Conservation (phyloP, 805 yeast species). For the Teunomyces funiuensis region DNA sequence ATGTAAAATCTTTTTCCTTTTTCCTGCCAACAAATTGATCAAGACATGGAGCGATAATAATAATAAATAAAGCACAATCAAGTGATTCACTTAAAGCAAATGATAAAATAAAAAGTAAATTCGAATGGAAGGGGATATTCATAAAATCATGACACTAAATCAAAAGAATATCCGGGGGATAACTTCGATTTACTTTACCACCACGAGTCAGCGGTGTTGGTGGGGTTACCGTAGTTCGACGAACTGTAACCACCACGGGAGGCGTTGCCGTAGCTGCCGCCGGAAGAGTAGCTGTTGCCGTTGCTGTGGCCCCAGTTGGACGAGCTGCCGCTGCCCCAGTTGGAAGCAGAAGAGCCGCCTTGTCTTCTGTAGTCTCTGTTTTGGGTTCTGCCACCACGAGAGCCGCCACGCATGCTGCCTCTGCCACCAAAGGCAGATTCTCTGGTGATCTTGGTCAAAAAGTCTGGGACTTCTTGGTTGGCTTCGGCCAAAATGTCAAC, state of each 20-base stretch:
- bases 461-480: constrained; percentile 94
- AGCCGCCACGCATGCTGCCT: constrained; percentile 52
- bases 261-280: constrained; percentile 25
- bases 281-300: constrained; percentile 1
- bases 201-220: constrained; percentile 36
- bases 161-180: constrained; percentile 9
- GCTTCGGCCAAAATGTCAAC: constrained; percentile 89
- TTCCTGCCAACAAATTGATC: constrained; percentile 20
- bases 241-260: constrained; percentile 9
- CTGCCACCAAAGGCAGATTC: constrained; percentile 62
- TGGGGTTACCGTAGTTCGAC: constrained; percentile 35
- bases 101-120: constrained; percentile 10
- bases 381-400: constrained; percentile 47
- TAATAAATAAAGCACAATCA: constrained; percentile 10
- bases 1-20: constrained; percentile 18
- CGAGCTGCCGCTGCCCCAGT: constrained; percentile 18
- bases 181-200: constrained; percentile 28
- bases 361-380: constrained; percentile 57
- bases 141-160: constrained; percentile 7
- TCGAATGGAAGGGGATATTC: constrained; percentile 6
- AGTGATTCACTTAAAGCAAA: constrained; percentile 15
- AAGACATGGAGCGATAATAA: constrained; percentile 25
- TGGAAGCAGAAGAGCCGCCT: constrained; percentile 19
- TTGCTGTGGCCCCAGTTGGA: constrained; percentile 21
- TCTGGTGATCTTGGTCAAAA: constrained; percentile 76